A percentile compares a stretch with the other conserved stretches of the same genome.
These are phyloP conservation scores for Rhododendron mucronatum DNA, from an alignment of 148 eudicot species.

Conservation along the genomic window DNA sequence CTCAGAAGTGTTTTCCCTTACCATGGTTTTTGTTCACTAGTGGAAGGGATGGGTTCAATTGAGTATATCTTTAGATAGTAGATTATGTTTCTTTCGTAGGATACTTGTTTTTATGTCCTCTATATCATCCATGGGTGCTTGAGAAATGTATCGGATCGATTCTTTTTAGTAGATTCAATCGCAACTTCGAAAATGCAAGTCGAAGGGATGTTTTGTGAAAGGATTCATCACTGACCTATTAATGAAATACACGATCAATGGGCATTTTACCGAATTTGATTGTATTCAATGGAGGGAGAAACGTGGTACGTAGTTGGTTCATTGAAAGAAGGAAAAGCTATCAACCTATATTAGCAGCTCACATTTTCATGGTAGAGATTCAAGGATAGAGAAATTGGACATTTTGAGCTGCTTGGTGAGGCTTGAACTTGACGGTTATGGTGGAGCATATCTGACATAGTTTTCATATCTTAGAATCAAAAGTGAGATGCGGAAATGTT, in stretches of 20 bases:
- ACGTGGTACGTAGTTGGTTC: not conserved
- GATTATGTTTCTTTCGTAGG: not conserved
- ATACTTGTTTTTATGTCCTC: not conserved
- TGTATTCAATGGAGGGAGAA: not conserved
- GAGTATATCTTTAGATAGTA: not conserved
- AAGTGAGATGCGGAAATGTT: not conserved
- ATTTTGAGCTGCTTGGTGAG: not conserved
- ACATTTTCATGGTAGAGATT: not conserved
- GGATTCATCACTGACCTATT: not conserved
- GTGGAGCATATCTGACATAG: not conserved
- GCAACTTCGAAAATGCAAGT: not conserved
- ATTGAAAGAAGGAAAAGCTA: not conserved
- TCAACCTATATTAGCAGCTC: not conserved
- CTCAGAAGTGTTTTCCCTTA: not conserved
- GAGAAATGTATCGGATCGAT: not conserved
- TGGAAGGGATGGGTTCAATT: not conserved
- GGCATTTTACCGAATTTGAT: not conserved
- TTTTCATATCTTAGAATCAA: not conserved
- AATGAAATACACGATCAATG: not conserved
- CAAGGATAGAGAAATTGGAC: not conserved
- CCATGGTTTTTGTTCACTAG: not conserved
- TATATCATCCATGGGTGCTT: not conserved
- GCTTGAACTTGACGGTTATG: not conserved
- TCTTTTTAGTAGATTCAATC: not conserved
- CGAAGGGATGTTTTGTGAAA: not conserved